Conservation (phyloP, 768 basidiomycete genomes). For the Trametopsis cervina region DNA sequence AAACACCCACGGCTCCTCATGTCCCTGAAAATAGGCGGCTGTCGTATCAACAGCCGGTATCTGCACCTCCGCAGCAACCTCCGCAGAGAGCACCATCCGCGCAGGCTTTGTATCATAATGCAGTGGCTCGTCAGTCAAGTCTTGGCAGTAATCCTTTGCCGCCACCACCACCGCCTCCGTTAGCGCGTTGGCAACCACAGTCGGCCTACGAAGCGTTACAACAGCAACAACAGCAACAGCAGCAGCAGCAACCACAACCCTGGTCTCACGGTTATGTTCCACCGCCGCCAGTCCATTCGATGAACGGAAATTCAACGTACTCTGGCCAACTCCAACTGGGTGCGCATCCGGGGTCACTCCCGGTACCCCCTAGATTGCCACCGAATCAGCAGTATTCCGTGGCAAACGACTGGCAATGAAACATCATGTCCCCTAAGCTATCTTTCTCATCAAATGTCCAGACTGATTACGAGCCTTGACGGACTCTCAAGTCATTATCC, state of each 20-base stretch:
- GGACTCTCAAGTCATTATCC: too few relatives aligned
- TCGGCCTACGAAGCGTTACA: not conserved
- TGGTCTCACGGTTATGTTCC: not conserved
- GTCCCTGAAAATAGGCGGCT: not conserved
- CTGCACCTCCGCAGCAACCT: conserved; percentile 26
- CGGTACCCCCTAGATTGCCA: not conserved
- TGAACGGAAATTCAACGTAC: not conserved
- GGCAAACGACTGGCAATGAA: not conserved
- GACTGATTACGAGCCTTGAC: too few relatives aligned
- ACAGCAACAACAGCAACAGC: conserved; percentile 4
- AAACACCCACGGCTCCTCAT: not conserved
- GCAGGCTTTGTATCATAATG: not conserved
- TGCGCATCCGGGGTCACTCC: not conserved
- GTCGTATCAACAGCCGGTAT: conserved; percentile 7
- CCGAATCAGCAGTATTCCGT: not conserved
- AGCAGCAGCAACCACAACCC: conserved; percentile 9
- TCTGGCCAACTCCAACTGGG: not conserved
- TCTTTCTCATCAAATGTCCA: too few relatives aligned
- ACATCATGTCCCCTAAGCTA: too few relatives aligned
- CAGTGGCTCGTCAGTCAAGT: conserved; percentile 1
- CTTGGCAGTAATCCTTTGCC: conserved; percentile 2
- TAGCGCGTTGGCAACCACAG: conserved; percentile 13
- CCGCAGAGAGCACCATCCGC: conserved; percentile 11
- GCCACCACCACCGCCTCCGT: conserved; percentile 17
- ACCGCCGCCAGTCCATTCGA: not conserved